These are phyloP conservation scores for Lophiostoma macrostomum DNA, from an alignment of 495 filamentous ascomycete genomes.

Conservation along the genomic window DNA sequence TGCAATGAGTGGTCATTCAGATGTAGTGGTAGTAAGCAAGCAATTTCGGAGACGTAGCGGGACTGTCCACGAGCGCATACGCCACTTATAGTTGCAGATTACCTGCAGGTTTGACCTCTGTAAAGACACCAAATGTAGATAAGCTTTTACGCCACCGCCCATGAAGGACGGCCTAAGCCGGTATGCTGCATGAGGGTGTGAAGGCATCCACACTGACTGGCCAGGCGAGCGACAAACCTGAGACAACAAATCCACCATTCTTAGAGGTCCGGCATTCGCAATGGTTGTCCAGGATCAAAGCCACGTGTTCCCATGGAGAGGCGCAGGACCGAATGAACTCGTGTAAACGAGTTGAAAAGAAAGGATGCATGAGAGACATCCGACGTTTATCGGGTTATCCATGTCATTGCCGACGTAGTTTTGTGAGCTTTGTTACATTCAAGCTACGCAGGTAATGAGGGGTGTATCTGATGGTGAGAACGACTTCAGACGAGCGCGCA, in stretches of 20 bases:
- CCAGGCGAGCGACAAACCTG: conserved; percentile 1
- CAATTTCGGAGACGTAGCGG: neutral
- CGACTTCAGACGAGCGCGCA: too few relatives aligned
- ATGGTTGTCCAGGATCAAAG: conserved; percentile 5
- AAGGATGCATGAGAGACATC: neutral
- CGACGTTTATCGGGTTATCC: too few relatives aligned
- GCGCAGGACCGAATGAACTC: neutral
- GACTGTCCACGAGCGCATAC: neutral
- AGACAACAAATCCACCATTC: conserved; percentile 5
- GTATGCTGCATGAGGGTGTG: conserved; percentile 20
- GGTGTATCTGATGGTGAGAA: too few relatives aligned
- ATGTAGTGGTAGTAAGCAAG: conserved; percentile 9
- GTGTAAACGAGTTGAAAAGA: neutral
- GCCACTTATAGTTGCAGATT: conserved; percentile 19
- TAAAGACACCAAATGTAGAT: conserved; percentile 3
- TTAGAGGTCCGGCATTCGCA: conserved; percentile 3
- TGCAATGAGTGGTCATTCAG: too few relatives aligned
- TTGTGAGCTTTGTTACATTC: neutral
- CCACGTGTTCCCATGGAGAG: conserved; percentile 28
- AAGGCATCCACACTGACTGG: conserved; percentile 10
- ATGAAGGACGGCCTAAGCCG: conserved; percentile 15
- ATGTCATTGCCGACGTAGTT: too few relatives aligned
- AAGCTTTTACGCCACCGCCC: conserved; percentile 19
- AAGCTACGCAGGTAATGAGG: too few relatives aligned
- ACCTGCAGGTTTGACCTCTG: neutral